A percentile compares a stretch with the other conserved stretches of the same genome.
phyloP scores from a whole-genome alignment of 352 stramenopile species.

The Phytophthora pini region DNA sequence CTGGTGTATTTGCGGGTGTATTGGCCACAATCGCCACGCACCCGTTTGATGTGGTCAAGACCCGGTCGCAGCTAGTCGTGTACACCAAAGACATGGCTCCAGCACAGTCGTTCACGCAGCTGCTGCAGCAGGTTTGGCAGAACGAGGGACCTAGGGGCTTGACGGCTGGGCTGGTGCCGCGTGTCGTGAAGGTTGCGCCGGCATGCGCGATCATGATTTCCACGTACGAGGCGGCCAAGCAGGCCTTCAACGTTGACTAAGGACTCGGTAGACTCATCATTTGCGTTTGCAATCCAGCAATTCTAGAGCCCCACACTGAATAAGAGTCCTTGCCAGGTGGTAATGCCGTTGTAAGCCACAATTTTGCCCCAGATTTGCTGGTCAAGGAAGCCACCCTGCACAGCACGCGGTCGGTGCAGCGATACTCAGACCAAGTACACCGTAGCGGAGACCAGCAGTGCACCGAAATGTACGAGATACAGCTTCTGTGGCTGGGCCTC shows the following conservation, averaged over 20 bases:
- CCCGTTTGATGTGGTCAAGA: constrained; percentile 97
- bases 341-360: constrained; percentile 18
- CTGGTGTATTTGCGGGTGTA: constrained; percentile 78
- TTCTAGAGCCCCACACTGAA: background rate
- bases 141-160: constrained; percentile 53
- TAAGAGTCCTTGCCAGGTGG: background rate
- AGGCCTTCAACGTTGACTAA: constrained; percentile 52
- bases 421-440: constrained; percentile 9
- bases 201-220: constrained; percentile 86
- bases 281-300: background rate
- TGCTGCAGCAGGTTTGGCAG: constrained; percentile 58
- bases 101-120: constrained; percentile 39
- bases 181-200: constrained; percentile 74
- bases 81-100: constrained; percentile 43
- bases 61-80: constrained; percentile 73
- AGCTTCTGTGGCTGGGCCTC: constrained; percentile 17
- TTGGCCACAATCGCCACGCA: constrained; percentile 93
- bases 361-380: constrained; percentile 35
- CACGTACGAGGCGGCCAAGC: constrained; percentile 75
- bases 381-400: constrained; percentile 21
- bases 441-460: constrained; percentile 2
- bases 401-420: constrained; percentile 1
- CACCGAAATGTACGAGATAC: constrained; percentile 11
- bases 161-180: constrained; percentile 54
- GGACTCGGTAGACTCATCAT: constrained; percentile 11